Base-by-base conservation (phyloP, 169 alveolate species). In the Plasmodium gaboni region DNA sequence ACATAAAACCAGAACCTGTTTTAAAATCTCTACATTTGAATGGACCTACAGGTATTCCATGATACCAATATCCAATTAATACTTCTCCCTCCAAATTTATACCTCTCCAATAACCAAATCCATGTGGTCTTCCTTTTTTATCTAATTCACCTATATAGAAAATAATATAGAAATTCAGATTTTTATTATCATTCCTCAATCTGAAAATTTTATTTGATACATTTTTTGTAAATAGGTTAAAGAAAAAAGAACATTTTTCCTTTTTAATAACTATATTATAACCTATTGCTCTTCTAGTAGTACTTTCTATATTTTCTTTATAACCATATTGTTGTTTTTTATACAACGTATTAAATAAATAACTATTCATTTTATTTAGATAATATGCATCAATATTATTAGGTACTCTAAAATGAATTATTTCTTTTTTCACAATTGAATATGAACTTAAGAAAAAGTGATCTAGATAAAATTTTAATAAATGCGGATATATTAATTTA, bases 91-190 rank as follows among this genome's bases (percentile, higher is more conserved):
- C 94, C 24, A 78, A 88, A 42, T 89, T 89, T 24, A 93, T 93
- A 7, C 95, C 94, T 26, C 94, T 73, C 98, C 98, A 96, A 64
- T 93, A 74, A n/a, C 98, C 98, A 64, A 95, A 96, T 7, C 98
- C 98, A 76, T 96, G 98, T 1, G 98, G 98, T 38, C 93, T 88
- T 9, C 93, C 96, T 13, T 90, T 87, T 9, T 68, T 80, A 80
- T 96, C 96, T 46, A 96, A 87, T 51, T 96, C 97, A 51, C 98
- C 98, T 2, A 95, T 94, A 71, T 95, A 96, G 26, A 91, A 95
- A 53, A 57, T 74, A 44, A 53, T 72, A 57, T 22, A 50, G 9
- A 73, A 80, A 50, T 55, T 69, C 15, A 32, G 10, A 78, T 46
- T 22, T 44, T 15, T 71, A 26, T 70, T 60, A 2, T 86, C 73